Evolutionary conservation across 2,329 filamentous ascomycete genomes (phyloP).

Genomic region (Paraphaeosphaeria sporulosa): DNA sequence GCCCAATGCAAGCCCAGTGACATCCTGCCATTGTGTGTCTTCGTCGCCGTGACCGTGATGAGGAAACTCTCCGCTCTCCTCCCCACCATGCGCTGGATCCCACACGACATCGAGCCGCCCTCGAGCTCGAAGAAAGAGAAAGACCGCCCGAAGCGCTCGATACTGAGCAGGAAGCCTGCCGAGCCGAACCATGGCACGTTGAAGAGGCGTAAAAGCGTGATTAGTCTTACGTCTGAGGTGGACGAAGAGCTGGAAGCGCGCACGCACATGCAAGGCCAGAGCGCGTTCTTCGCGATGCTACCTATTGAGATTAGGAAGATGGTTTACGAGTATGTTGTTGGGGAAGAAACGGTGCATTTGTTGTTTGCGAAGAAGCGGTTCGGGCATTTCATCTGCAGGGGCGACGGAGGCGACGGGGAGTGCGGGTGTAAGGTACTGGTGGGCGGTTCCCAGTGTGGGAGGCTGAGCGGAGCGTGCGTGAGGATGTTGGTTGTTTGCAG

Average conservation of each 20-base stretch:
- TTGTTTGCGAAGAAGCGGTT: slow-evolving; percentile 38
- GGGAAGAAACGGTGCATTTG: slow-evolving; percentile 40
- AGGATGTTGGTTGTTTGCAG: slow-evolving; percentile 34
- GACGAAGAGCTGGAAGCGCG: slow-evolving; percentile 35
- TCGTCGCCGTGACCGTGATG: neutral
- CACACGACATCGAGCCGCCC: slow-evolving; percentile 31
- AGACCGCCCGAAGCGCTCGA: neutral
- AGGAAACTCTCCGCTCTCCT: slow-evolving; percentile 14
- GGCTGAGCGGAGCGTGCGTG: slow-evolving; percentile 22
- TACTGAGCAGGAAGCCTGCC: slow-evolving; percentile 4
- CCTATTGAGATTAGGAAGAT: slow-evolving; percentile 40
- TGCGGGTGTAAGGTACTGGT: slow-evolving; percentile 42
- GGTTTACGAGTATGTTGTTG: slow-evolving; percentile 43
- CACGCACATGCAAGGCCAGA: slow-evolving; percentile 38
- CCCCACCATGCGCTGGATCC: slow-evolving; percentile 37
- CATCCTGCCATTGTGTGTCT: neutral
- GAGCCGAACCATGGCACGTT: slow-evolving; percentile 14
- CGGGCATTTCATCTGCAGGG: slow-evolving; percentile 43
- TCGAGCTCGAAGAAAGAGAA: slow-evolving; percentile 10
- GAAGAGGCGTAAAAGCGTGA: slow-evolving; percentile 8
- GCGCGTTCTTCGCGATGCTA: slow-evolving; percentile 39
- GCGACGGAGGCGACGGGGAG: slow-evolving; percentile 17
- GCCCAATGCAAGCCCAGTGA: neutral
- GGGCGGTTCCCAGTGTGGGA: slow-evolving; percentile 28
- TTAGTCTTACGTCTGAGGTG: slow-evolving; percentile 28